Conservation (phyloP, 2,329 filamentous ascomycete genomes). For the Saccharata proteae region DNA sequence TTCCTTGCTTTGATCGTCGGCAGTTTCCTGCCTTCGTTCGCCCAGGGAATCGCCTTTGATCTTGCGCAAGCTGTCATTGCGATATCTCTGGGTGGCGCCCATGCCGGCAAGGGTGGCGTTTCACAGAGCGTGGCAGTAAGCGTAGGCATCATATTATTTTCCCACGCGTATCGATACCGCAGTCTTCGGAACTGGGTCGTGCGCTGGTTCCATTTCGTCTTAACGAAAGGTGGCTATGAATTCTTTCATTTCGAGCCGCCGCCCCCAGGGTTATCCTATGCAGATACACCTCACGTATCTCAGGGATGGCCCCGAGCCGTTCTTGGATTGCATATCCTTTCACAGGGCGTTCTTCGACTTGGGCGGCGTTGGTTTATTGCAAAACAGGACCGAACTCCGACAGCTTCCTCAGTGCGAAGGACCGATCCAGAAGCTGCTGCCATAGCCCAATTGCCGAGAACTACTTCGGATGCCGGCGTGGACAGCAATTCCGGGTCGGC, state of each 20-base stretch:
- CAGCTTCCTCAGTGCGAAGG: constrained; percentile 22
- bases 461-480: constrained; percentile 23
- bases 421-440: constrained; percentile 49
- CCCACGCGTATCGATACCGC: constrained; percentile 20
- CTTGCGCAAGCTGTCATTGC: constrained; percentile 89
- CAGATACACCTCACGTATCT: constrained; percentile 32
- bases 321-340: constrained; percentile 62
- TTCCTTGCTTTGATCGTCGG: constrained; percentile 71
- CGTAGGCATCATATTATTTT: constrained; percentile 50
- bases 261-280: constrained; percentile 20
- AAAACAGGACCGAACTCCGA: constrained; percentile 7
- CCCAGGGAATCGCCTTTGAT: constrained; percentile 80
- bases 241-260: constrained; percentile 27
- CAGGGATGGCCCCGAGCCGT: constrained; percentile 57
- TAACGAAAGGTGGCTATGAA: constrained; percentile 29
- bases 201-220: constrained; percentile 33
- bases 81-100: constrained; percentile 75
- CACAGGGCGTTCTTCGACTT: constrained; percentile 59
- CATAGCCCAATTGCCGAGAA: constrained; percentile 22
- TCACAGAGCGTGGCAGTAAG: constrained; percentile 62
- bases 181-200: constrained; percentile 19
- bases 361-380: constrained; percentile 35
- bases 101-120: constrained; percentile 53
- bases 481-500: constrained; percentile 20
- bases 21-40: constrained; percentile 76